phyloP scores from a whole-genome alignment of 495 filamentous ascomycete genomes.

The Sordaria brevicollis region DNA sequence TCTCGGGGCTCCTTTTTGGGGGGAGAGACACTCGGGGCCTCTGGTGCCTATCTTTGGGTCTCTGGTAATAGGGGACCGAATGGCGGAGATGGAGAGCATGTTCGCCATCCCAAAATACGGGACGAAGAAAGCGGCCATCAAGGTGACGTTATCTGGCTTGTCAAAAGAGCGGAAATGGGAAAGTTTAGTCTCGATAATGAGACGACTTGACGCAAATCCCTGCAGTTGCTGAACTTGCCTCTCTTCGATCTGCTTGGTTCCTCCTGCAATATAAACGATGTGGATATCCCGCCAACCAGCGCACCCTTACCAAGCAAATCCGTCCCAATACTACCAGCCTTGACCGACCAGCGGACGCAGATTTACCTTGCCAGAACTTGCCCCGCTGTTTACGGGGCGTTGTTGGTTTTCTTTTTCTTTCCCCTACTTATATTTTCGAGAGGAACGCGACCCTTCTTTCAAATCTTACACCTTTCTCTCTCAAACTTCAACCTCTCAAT shows the following conservation, averaged over 20 bases:
- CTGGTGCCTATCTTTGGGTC: neutral
- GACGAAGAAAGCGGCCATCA: neutral
- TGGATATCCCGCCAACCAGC: conserved; percentile 16
- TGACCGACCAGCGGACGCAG: neutral
- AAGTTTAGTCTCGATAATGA: neutral
- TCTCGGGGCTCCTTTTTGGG: conserved; percentile 3
- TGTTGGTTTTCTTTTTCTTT: neutral
- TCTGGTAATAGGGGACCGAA: neutral
- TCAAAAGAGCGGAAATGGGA: neutral
- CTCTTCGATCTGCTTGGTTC: neutral
- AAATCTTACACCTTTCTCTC: neutral
- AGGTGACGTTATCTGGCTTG: neutral
- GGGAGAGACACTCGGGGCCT: neutral
- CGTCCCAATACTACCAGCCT: neutral
- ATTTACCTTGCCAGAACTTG: neutral
- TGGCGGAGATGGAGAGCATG: neutral
- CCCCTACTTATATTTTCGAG: neutral
- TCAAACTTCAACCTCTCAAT: neutral
- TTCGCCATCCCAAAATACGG: neutral
- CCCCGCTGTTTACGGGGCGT: neutral
- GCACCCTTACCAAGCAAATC: neutral
- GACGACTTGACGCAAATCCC: neutral
- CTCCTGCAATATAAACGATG: conserved; percentile 8
- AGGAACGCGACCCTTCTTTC: neutral
- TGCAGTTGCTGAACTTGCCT: neutral